phyloP scores from a whole-genome alignment of 345 rosid species.

The Eucalyptus globulus region DNA sequence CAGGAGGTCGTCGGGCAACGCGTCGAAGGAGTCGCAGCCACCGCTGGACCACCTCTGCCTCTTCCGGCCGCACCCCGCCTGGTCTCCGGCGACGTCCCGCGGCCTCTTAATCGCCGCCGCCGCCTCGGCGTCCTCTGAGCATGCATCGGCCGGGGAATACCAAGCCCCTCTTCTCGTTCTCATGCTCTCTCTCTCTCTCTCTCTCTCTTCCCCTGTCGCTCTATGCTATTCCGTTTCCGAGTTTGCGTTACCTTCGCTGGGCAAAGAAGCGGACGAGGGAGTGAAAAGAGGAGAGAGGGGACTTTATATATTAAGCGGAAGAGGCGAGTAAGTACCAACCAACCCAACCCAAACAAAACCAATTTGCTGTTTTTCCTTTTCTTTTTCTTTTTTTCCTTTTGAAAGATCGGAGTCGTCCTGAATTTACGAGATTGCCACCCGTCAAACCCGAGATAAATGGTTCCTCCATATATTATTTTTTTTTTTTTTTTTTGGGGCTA shows the following conservation, averaged over 20 bases:
- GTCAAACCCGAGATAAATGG: not conserved
- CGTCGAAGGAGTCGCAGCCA: slow-evolving; percentile 35
- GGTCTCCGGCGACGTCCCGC: slow-evolving; percentile 7
- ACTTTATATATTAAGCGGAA: not conserved
- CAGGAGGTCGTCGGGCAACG: slow-evolving; percentile 79
- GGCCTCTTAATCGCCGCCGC: slow-evolving; percentile 2
- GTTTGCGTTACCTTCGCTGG: not conserved
- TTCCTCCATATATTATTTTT: no score
- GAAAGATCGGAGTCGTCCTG: not conserved
- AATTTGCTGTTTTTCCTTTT: not conserved
- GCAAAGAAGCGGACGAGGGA: not conserved
- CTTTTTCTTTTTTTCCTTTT: accelerated
- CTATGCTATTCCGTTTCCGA: not conserved
- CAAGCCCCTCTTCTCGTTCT: slow-evolving; percentile 48
- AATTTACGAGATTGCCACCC: not conserved
- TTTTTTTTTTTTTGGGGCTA: no score
- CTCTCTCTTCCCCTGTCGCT: not conserved
- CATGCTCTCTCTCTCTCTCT: not conserved
- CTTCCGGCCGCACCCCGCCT: slow-evolving; percentile 9
- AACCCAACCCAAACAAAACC: not conserved
- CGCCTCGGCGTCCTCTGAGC: not conserved
- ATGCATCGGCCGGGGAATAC: slow-evolving; percentile 26
- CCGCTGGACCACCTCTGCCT: slow-evolving; percentile 9
- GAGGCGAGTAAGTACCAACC: not conserved
- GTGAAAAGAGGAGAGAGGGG: not conserved